Percentiles rank a stretch among this genome's conserved stretches.
Conservation (phyloP, 352 stramenopile genomes). For the Pythium myriotylum region DNA sequence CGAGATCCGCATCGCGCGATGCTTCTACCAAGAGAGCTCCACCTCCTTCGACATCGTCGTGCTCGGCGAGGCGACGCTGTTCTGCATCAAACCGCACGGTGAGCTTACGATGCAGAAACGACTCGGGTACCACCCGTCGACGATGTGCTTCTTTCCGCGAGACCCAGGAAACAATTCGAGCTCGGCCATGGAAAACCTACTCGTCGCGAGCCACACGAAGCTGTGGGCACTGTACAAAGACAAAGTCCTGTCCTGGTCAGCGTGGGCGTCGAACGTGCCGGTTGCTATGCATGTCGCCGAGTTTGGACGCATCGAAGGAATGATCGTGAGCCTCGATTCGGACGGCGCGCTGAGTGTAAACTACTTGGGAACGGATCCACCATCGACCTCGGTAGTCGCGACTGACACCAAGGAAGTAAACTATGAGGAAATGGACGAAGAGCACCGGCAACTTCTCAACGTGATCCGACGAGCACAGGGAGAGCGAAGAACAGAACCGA, state of each 20-base stretch:
- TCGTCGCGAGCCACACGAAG: slow-evolving; percentile 75
- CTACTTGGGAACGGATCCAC: slow-evolving; percentile 91
- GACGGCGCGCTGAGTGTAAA: slow-evolving; percentile 76
- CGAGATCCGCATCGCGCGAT: slow-evolving; percentile 59
- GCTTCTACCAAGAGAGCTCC: slow-evolving; percentile 48
- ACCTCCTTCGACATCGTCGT: slow-evolving; percentile 83
- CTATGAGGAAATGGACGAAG: slow-evolving; percentile 92
- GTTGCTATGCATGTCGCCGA: slow-evolving; percentile 66
- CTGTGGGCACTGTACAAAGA: slow-evolving; percentile 83
- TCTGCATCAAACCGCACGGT: slow-evolving; percentile 76
- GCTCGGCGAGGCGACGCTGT: slow-evolving; percentile 81
- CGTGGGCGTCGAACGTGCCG: slow-evolving; percentile 51
- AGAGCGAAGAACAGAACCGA: slow-evolving; percentile 64
- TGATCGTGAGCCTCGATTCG: slow-evolving; percentile 82
- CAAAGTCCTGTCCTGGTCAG: slow-evolving; percentile 81
- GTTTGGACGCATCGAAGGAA: slow-evolving; percentile 75
- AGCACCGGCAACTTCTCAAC: slow-evolving; percentile 85
- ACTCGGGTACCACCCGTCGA: slow-evolving; percentile 68
- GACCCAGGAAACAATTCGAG: slow-evolving; percentile 19
- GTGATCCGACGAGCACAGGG: slow-evolving; percentile 82
- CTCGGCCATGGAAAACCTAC: slow-evolving; percentile 62
- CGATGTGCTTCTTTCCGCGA: slow-evolving; percentile 59
- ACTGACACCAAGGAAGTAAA: slow-evolving; percentile 84
- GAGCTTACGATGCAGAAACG: slow-evolving; percentile 80
- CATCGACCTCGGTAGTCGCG: slow-evolving; percentile 68